Evolutionary conservation across 345 rosid genomes (phyloP), one percentile per base, ranked within the genome.

Genomic region (Pugionium dolabratum): DNA sequence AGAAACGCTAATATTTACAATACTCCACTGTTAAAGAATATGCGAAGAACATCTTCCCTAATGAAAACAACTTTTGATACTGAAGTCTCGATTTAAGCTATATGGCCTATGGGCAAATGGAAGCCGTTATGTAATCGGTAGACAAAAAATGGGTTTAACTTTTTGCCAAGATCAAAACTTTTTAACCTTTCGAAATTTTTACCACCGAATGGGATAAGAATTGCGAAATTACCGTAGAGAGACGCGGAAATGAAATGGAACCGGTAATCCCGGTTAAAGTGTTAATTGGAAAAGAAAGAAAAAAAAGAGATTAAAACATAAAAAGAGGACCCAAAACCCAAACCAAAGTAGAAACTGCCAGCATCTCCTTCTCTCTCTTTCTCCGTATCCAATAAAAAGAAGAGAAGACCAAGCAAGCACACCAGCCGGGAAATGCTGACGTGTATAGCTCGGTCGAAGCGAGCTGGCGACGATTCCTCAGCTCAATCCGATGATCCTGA

Each of bases 381-480:
- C 67, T 47, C 63, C 57, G 9, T 70, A 71, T 54, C 75, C 51
- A 35, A 72, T 48, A 71, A 52, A 32, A 33, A 4, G 34, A 60
- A 33, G 33, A 60, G 33, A 29, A 70, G 46, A 63, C 36, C 27
- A 45, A 61, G 60, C 36, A 34, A 34, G 27, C 47, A 9, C 44
- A 64, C 36, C 5, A 26, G 4, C 49, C 54, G 45, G 64, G 76
- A 73, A 80, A 91, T 90, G 99, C 81, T 94, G 77, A 94, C 99
- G 71, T 90, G 99, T 81, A 86, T 94, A 73, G 85, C 96, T 77
- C 94, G 95, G 32, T 78, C 95, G 1, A 90, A 86, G 83, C 92
- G 82, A 79, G 78, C 85, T 54, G 87, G 82, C 39, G 96, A 84
- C 48, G 96, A 87, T 58, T 76, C 92, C 0, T 32, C 75, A 55